These are phyloP conservation scores for Rhodotorula sphaerocarpa DNA, from an alignment of 768 basidiomycete species.

Conservation along the genomic window DNA sequence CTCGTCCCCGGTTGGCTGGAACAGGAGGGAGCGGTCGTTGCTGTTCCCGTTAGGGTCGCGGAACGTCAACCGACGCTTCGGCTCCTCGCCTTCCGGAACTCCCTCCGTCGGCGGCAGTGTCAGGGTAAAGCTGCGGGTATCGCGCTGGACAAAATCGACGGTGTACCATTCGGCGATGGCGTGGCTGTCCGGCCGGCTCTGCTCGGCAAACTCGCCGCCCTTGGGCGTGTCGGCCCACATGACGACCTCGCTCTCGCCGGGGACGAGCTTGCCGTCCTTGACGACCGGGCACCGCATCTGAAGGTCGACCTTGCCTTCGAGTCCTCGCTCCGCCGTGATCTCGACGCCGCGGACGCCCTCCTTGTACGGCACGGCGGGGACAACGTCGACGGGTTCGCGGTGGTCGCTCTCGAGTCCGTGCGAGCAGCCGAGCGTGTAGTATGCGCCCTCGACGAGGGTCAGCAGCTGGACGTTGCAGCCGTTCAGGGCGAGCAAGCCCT, in stretches of 20 bases:
- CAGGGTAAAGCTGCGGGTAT: slow-evolving; percentile 35
- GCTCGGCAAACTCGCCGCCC: slow-evolving; percentile 30
- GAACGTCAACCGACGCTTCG: slow-evolving; percentile 31
- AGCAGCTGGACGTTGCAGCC: slow-evolving; percentile 38
- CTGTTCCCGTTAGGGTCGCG: slow-evolving; percentile 15
- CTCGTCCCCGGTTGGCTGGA: slow-evolving; percentile 34
- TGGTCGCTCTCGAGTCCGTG: slow-evolving; percentile 26
- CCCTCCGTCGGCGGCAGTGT: slow-evolving; percentile 35
- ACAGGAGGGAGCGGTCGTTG: slow-evolving; percentile 18
- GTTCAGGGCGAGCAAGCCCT: slow-evolving; percentile 34
- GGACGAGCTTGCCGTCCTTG: slow-evolving; percentile 21
- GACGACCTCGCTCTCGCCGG: slow-evolving; percentile 28
- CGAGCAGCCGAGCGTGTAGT: slow-evolving; percentile 34
- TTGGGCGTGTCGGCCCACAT: slow-evolving; percentile 31
- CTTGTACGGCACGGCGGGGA: slow-evolving; percentile 33
- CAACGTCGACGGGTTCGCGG: slow-evolving; percentile 23
- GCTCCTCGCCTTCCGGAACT: slow-evolving; percentile 33
- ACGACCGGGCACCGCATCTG: slow-evolving; percentile 34
- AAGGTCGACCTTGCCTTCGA: slow-evolving; percentile 36
- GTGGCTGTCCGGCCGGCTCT: slow-evolving; percentile 12
- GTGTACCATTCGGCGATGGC: slow-evolving; percentile 35
- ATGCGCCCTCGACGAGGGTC: slow-evolving; percentile 35
- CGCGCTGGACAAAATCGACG: slow-evolving; percentile 33
- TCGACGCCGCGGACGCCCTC: slow-evolving; percentile 36
- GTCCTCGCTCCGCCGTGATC: slow-evolving; percentile 30